A percentile compares a stretch with the other conserved stretches of the same genome.
Evolutionary conservation across 148 eudicot species (phyloP).

Genomic region (Cornus florida): DNA sequence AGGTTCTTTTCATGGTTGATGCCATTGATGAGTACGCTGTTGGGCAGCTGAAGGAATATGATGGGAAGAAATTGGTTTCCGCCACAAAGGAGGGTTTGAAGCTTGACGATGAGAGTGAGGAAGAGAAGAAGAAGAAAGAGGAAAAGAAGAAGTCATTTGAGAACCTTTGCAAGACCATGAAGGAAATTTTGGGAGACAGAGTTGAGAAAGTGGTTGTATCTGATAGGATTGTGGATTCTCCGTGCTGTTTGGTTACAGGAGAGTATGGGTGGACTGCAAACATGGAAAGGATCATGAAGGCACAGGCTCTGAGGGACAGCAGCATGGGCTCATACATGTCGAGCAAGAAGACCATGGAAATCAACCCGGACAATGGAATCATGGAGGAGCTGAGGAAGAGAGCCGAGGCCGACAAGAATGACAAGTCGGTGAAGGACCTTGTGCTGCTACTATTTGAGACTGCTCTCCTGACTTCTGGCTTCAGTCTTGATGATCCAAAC

Average conservation of each 20-base stretch:
- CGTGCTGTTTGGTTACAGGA: constrained; percentile 88
- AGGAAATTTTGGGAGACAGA: constrained; percentile 81
- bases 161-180: constrained; percentile 77
- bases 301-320: constrained; percentile 84
- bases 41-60: constrained; percentile 85
- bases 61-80: constrained; percentile 86
- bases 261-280: constrained; percentile 93
- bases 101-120: constrained; percentile 81
- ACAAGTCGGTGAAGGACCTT: constrained; percentile 81
- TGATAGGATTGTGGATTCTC: constrained; percentile 86
- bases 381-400: constrained; percentile 93
- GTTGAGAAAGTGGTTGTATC: constrained; percentile 86
- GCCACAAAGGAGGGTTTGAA: constrained; percentile 87
- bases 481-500: constrained; percentile 79
- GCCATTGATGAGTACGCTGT: constrained; percentile 96
- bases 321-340: constrained; percentile 93
- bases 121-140: constrained; percentile 74
- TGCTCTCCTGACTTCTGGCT: constrained; percentile 80
- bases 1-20: constrained; percentile 84
- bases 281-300: constrained; percentile 97
- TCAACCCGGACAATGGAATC: constrained; percentile 83
- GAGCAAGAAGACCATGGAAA: constrained; percentile 95
- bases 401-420: constrained; percentile 90
- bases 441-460: constrained; percentile 84
- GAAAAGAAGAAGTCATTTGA: constrained; percentile 87